Evolutionary conservation across 2,329 filamentous ascomycete genomes (phyloP).

Genomic region (Apiospora phragmitis): DNA sequence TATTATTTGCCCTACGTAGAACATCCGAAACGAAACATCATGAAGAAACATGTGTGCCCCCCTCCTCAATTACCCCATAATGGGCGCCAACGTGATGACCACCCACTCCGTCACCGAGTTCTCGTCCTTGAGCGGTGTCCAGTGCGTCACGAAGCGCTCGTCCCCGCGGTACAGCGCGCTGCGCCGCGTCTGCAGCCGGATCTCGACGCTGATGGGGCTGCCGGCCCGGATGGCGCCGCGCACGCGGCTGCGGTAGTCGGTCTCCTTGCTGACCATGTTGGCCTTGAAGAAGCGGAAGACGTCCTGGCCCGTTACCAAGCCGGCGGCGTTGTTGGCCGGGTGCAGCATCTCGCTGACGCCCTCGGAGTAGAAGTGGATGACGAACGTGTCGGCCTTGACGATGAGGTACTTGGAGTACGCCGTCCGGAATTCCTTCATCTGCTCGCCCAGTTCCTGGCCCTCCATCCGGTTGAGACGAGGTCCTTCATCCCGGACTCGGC

Average conservation of each 20-base stretch:
- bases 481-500: constrained; percentile 25
- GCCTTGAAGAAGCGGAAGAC: constrained; percentile 28
- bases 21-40: too few species aligned
- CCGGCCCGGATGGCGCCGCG: constrained; percentile 23
- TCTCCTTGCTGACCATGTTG: constrained; percentile 25
- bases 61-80: not conserved
- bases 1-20: not conserved
- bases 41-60: too few species aligned
- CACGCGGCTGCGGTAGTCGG: constrained; percentile 25
- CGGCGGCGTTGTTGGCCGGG: constrained; percentile 16
- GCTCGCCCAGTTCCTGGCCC: constrained; percentile 24
- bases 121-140: constrained; percentile 27
- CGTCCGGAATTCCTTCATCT: constrained; percentile 30
- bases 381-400: constrained; percentile 22
- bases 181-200: constrained; percentile 28
- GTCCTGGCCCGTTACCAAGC: constrained; percentile 23
- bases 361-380: constrained; percentile 27
- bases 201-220: constrained; percentile 30
- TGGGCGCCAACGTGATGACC: constrained; percentile 17
- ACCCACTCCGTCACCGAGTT: constrained; percentile 18
- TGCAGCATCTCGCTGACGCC: constrained; percentile 24
- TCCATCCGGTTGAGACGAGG: constrained; percentile 26
- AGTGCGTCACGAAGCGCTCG: constrained; percentile 23
- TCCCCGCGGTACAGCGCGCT: constrained; percentile 28
- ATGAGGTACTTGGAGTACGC: constrained; percentile 30